A percentile compares a stretch with the other conserved stretches of the same genome.
phyloP scores from a whole-genome alignment of 2,329 filamentous ascomycete genomes.

The Grosmannia clavigera region DNA sequence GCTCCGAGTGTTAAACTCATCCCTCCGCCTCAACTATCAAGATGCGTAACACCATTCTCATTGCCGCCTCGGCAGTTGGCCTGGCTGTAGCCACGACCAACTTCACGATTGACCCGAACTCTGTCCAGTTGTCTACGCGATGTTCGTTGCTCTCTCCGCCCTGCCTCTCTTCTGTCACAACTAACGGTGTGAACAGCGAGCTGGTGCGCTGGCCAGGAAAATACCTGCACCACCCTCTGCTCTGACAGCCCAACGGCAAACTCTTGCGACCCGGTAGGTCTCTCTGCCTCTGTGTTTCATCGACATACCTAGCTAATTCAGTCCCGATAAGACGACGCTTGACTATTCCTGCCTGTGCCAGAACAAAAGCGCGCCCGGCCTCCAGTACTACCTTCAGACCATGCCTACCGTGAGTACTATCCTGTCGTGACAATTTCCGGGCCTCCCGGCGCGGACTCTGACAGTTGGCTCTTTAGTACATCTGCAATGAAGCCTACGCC shows the following conservation, averaged over 20 bases:
- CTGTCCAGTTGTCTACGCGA: constrained; percentile 21
- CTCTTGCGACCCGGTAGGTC: constrained; percentile 33
- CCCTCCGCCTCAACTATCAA: constrained; percentile 10
- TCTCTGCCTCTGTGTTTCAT: not conserved
- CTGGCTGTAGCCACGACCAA: constrained; percentile 28
- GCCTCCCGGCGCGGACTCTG: not conserved
- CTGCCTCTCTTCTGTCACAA: constrained; percentile 2
- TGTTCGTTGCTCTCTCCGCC: constrained; percentile 22
- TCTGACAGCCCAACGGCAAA: constrained; percentile 24
- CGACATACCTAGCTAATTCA: not conserved
- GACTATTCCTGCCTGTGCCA: constrained; percentile 36
- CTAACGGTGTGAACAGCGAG: constrained; percentile 24
- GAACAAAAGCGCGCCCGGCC: constrained; percentile 35
- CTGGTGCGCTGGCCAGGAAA: constrained; percentile 40
- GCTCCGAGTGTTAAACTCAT: not conserved
- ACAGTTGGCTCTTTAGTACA: constrained; percentile 24
- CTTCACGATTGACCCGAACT: constrained; percentile 31
- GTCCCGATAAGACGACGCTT: constrained; percentile 24
- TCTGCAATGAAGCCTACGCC: constrained; percentile 35
- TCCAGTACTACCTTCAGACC: constrained; percentile 41
- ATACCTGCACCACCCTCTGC: constrained; percentile 39
- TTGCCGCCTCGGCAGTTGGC: constrained; percentile 29
- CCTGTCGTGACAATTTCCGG: not conserved
- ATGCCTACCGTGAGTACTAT: constrained; percentile 29
- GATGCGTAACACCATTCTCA: constrained; percentile 31